Conservation (phyloP, 208 protist species). For the Histomonas meleagridis region DNA sequence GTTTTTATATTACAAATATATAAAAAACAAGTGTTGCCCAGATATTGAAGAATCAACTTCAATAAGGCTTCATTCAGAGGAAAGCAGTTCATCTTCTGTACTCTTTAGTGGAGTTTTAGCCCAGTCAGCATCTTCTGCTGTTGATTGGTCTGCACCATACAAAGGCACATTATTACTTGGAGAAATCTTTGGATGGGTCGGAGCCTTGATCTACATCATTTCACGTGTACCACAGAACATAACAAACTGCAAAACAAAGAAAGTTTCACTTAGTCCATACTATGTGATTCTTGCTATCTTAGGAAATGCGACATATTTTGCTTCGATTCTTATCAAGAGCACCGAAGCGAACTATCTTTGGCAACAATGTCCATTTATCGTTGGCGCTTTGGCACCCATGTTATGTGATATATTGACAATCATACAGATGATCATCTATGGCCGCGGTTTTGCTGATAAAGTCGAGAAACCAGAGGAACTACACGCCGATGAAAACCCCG, state of each 20-base stretch:
- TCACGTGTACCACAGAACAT: slow-evolving; percentile 17
- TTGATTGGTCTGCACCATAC: background rate
- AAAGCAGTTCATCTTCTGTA: background rate
- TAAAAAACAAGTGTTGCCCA: background rate
- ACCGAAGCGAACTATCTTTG: background rate
- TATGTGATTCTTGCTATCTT: background rate
- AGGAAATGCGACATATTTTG: background rate
- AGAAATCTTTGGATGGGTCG: background rate
- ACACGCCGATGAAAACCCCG: too few species aligned
- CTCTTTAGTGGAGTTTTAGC: background rate
- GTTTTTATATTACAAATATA: background rate
- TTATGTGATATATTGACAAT: background rate
- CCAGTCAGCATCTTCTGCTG: background rate
- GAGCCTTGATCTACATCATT: background rate
- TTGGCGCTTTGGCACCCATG: background rate
- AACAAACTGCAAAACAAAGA: background rate
- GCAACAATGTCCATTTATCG: background rate
- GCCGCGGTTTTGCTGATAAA: background rate
- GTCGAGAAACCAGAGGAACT: too few species aligned
- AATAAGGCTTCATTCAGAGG: background rate
- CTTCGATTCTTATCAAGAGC: background rate
- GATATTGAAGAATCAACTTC: background rate
- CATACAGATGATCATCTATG: background rate
- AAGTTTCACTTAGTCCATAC: background rate
- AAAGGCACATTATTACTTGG: background rate